Conservation (phyloP, 768 basidiomycete species). For the Clathrus columnatus region DNA sequence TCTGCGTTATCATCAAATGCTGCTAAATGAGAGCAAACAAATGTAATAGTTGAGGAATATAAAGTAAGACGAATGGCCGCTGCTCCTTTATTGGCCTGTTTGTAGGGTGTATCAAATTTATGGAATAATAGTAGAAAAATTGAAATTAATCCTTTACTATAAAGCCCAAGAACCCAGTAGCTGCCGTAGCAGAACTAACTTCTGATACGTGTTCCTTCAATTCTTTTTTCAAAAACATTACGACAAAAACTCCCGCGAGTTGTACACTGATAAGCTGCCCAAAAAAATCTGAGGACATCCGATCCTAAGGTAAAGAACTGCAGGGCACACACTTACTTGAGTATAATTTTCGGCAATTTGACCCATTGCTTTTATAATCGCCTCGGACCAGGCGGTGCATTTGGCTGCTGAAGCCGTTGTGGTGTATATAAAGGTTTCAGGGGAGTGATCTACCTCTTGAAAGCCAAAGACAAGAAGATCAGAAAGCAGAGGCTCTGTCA, state of each 20-base stretch:
- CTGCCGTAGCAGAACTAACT: slow-evolving; percentile 44
- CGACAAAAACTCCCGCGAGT: slow-evolving; percentile 75
- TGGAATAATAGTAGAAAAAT: background rate
- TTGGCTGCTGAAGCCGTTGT: slow-evolving; percentile 47
- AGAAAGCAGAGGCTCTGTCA: slow-evolving; percentile 22
- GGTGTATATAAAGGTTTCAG: slow-evolving; percentile 69
- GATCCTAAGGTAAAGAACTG: too few species aligned
- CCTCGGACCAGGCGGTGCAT: slow-evolving; percentile 57
- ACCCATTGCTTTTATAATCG: slow-evolving; percentile 62
- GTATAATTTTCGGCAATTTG: slow-evolving; percentile 54
- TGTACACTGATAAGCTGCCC: slow-evolving; percentile 64
- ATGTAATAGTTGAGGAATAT: slow-evolving; percentile 42
- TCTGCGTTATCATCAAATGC: slow-evolving; percentile 77
- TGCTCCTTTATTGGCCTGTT: slow-evolving; percentile 81
- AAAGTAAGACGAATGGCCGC: slow-evolving; percentile 56
- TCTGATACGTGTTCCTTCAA: slow-evolving; percentile 44
- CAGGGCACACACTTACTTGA: slow-evolving; percentile 51
- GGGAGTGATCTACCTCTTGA: slow-evolving; percentile 72
- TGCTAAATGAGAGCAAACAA: slow-evolving; percentile 77
- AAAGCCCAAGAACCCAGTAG: slow-evolving; percentile 68
- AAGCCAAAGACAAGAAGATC: slow-evolving; percentile 72
- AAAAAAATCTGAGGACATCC: background rate
- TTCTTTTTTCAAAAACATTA: slow-evolving; percentile 53
- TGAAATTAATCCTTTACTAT: slow-evolving; percentile 41
- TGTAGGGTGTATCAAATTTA: background rate